Conservation (phyloP, 176 grass and related monocot species). For the Triticum timopheevii region DNA sequence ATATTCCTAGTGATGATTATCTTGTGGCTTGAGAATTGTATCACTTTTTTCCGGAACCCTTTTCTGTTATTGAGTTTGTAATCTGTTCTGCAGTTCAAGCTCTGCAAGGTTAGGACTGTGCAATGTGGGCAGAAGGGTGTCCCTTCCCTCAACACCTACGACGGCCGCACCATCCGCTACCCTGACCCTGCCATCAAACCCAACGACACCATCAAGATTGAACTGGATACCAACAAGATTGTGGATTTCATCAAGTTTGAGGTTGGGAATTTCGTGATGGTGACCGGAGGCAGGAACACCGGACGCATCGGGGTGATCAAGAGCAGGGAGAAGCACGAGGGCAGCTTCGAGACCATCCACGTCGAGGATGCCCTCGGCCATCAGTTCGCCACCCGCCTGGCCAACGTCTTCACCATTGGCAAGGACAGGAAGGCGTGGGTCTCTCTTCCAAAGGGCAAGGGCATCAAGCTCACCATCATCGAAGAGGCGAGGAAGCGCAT, state of each 20-base stretch:
- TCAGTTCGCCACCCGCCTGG: constrained; percentile 49
- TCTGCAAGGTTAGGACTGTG: constrained; percentile 66
- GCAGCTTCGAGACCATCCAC: constrained; percentile 68
- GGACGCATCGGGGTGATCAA: constrained; percentile 66
- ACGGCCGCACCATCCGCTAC: constrained; percentile 65
- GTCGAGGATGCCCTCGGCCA: constrained; percentile 61
- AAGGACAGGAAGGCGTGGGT: constrained; percentile 66
- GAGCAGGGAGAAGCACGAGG: constrained; percentile 74
- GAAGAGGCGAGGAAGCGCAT: background rate
- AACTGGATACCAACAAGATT: constrained; percentile 60
- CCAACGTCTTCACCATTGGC: constrained; percentile 68
- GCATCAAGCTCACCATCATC: constrained; percentile 48
- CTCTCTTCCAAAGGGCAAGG: constrained; percentile 65
- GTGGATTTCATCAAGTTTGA: constrained; percentile 75
- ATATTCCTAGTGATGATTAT: background rate
- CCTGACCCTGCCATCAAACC: constrained; percentile 68
- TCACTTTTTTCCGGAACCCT: background rate
- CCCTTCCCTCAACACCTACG: constrained; percentile 66
- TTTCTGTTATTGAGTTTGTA: background rate
- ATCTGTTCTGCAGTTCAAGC: constrained; percentile 45
- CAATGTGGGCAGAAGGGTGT: constrained; percentile 65
- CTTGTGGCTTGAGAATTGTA: background rate
- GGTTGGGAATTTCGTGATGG: constrained; percentile 57
- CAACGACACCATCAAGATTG: constrained; percentile 70
- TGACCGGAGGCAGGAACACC: constrained; percentile 65